Base-by-base conservation (phyloP, 1,284 basidiomycete genomes). In the Ganoderma sinense region DNA sequence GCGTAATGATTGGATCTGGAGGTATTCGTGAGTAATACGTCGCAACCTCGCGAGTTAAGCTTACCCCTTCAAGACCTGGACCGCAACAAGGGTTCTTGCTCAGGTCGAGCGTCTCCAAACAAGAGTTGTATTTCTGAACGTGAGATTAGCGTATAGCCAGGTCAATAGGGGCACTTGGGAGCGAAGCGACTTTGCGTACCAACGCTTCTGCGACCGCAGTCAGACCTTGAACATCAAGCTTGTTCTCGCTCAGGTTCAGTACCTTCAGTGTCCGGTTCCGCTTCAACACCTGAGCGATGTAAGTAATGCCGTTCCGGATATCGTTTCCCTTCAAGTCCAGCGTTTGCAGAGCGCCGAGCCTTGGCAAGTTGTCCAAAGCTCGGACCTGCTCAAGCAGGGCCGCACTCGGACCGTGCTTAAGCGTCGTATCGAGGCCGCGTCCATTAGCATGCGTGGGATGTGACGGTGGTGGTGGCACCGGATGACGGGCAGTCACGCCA, bases 261-360 rank as follows among this genome's bases (percentile, higher is more conserved):
- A 98, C 93, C 79, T 97, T 97, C 48, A 99, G 85, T 1, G 97
- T 99, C 39, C 97, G 87, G 80, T 99, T 99, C 55, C 97, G 91
- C 80, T 98, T 99, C 71, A 99, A 84, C 0, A 98, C 97, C 81
- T 98, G 97, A 0, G 96, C 94, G 53, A 99, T 89, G 79, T 98
- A 98, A 0, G 89, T 90, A 31, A 98, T 92, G 0, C 97, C 97
- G 64, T 81, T 88, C 94, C 92, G 85, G 45, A 99, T 87, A 80
- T 98, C 97, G 80, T 99, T 99, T 13, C 94, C 92, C 80, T 92
- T 92, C 71, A 99, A 82, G 84, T 99, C 97, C 69, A 99, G 84
- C 33, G 96, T 98, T 77, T 94, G 85, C 68, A 99, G 81, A 18
- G 91, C 91, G 4, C 97, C 97, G 14, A 98, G 82, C 56, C 95